Evolutionary conservation across 2,329 filamentous ascomycete genomes (phyloP), one percentile per base, ranked within the genome.

Genomic region (Biscogniauxia sp.): DNA sequence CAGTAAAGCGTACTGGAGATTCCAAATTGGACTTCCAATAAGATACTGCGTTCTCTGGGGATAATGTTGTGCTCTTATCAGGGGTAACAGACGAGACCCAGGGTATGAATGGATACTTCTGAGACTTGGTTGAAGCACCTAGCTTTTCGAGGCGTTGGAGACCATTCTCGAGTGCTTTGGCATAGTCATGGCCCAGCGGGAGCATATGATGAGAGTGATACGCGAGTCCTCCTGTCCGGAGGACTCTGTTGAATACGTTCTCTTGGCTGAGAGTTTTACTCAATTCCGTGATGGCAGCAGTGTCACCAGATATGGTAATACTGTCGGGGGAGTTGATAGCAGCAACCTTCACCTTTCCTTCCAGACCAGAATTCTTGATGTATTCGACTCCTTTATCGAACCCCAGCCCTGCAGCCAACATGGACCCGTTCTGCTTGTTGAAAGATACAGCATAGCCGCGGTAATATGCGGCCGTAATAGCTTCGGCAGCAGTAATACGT

Each of bases 191-290:
- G n/a, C n/a, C n/a, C n/a, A n/a, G n/a, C n/a, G n/a, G n/a, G n/a
- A n/a, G 7, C 71, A 73, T 73, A 53, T 73, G 66, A 26, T 68
- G 65, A 0, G 69, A 73, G 45, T 74, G 72, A 23, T 74, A 74
- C 1, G 70, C 72, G 13, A 57, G 64, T 8, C 65, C 64, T 17
- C 65, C 64, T 0, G 69, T 72, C 28, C 60, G 56, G 1, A 72
- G 62, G 8, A 56, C 2, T 1, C 72, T 62, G 8, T 64, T 63
- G 51, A 73, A 73, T 1, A 69, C 56, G 0, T 63, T 61, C 2
- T 67, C 54, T 3, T 49, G 20, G 0, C 55, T 53, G 7, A 71
- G 5, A 3, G 7, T 45, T 2, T n/a, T 25, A 13, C 52, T 56
- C 23, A 61, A 5, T 3, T 23, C 60, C 41, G 60, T 4, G 2